phyloP scores from a whole-genome alignment of 2,329 filamentous ascomycete genomes.

The Ploettnerulaceae sp. region DNA sequence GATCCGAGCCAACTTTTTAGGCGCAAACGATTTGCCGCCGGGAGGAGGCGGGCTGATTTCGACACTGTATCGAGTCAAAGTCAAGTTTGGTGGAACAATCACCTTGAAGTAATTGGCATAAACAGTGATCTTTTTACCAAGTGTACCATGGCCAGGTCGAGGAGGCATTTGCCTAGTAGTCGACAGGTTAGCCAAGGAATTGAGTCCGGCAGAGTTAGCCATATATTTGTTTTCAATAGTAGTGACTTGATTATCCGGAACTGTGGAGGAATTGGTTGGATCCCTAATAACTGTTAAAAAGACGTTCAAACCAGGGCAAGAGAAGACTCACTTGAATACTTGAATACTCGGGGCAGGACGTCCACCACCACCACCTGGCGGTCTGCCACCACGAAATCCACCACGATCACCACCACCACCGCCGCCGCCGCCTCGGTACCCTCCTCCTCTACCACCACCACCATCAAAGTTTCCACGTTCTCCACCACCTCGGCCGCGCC shows the following conservation, averaged over 20 bases:
- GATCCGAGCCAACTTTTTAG: constrained; percentile 29
- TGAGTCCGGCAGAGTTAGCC: constrained; percentile 18
- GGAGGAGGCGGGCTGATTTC: constrained; percentile 25
- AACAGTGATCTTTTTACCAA: constrained; percentile 26
- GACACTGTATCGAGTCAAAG: constrained; percentile 30
- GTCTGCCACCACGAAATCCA: constrained; percentile 25
- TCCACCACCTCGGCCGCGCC: constrained; percentile 12
- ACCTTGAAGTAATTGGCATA: constrained; percentile 34
- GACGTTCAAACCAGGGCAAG: too few relatives aligned
- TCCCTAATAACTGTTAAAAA: constrained; percentile 17
- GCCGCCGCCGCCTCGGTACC: constrained; percentile 26
- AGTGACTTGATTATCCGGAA: constrained; percentile 26
- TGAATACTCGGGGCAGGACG: constrained; percentile 9
- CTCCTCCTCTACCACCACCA: constrained; percentile 21
- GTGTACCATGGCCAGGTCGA: constrained; percentile 31
- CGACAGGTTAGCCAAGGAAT: constrained; percentile 19
- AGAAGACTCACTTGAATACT: constrained; percentile 28
- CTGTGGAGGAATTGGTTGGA: constrained; percentile 20
- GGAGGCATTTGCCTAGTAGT: constrained; percentile 20
- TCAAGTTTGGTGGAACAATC: constrained; percentile 19
- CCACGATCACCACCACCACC: constrained; percentile 31
- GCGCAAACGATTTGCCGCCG: constrained; percentile 4
- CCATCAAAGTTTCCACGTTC: constrained; percentile 14
- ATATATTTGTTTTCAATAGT: constrained; percentile 33
- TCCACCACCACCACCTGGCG: constrained; percentile 31